These are phyloP conservation scores for Candida mattraensis DNA, from an alignment of 805 yeast species.

Conservation along the genomic window DNA sequence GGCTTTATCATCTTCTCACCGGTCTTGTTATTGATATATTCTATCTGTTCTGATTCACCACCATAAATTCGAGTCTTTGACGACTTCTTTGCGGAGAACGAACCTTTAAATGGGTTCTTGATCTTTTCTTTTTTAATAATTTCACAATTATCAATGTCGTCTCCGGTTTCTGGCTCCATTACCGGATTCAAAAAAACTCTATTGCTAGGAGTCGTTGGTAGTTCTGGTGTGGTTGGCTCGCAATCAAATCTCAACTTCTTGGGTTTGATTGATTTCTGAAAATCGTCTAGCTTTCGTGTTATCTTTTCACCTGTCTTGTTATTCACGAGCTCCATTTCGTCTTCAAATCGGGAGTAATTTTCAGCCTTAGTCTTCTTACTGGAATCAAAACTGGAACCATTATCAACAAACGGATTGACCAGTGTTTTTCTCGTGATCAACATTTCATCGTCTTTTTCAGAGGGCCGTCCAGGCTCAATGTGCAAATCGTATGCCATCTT, in stretches of 20 bases:
- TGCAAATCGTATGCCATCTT: constrained; percentile 31
- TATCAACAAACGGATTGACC: constrained; percentile 33
- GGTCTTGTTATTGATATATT: constrained; percentile 28
- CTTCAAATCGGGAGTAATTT: constrained; percentile 30
- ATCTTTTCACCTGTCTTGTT: constrained; percentile 42
- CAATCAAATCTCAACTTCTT: constrained; percentile 34
- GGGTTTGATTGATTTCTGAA: constrained; percentile 39
- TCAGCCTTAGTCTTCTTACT: constrained; percentile 3
- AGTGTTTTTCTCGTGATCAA: constrained; percentile 15
- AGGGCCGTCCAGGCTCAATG: constrained; percentile 20
- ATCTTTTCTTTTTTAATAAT: constrained; percentile 23
- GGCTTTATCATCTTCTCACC: constrained; percentile 34
- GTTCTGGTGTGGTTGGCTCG: constrained; percentile 1
- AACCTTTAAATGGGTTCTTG: constrained; percentile 24
- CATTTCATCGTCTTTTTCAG: constrained; percentile 22
- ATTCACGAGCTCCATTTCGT: constrained; percentile 41
- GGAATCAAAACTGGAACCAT: constrained; percentile 1
- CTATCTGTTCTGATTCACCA: constrained; percentile 13
- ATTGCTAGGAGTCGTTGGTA: constrained; percentile 20
- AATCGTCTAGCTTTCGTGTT: constrained; percentile 30
- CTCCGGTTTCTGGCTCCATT: constrained; percentile 1
- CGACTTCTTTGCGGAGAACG: background rate
- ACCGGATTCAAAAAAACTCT: constrained; percentile 14
- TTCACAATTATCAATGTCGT: constrained; percentile 15
- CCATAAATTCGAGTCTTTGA: background rate